Evolutionary conservation across 345 rosid genomes (phyloP).

Genomic region (Noccaea caerulescens): DNA sequence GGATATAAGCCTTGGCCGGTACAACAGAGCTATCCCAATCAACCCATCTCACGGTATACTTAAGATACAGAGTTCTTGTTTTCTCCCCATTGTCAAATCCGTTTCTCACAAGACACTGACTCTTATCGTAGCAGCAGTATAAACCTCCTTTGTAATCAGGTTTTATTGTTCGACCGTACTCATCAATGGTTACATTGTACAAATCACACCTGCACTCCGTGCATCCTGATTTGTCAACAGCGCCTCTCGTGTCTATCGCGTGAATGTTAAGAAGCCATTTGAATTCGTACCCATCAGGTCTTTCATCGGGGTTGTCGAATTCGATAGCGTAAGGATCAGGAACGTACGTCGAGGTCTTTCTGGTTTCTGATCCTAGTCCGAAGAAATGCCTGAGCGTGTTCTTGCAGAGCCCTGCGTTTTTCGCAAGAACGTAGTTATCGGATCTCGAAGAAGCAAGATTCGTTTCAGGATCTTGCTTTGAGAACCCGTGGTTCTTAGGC

Average conservation of each 20-base stretch:
- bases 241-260: slow-evolving; percentile 48
- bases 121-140: slow-evolving; percentile 65
- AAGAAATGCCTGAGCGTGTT: slow-evolving; percentile 53
- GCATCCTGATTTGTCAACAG: too few relatives aligned
- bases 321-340: slow-evolving; percentile 92
- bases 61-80: slow-evolving; percentile 54
- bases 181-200: too few relatives aligned
- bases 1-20: slow-evolving; percentile 68
- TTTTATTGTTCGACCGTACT: too few relatives aligned
- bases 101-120: slow-evolving; percentile 60
- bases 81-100: slow-evolving; percentile 60
- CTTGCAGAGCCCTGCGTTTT: slow-evolving; percentile 76
- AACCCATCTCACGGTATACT: slow-evolving; percentile 71
- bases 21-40: slow-evolving; percentile 66
- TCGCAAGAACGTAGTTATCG: slow-evolving; percentile 39
- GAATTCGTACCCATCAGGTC: slow-evolving; percentile 71
- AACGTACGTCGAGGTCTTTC: slow-evolving; percentile 61
- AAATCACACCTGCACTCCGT: too few relatives aligned
- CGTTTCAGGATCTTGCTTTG: slow-evolving; percentile 10
- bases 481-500: slow-evolving; percentile 34
- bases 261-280: slow-evolving; percentile 80
- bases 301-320: slow-evolving; percentile 63
- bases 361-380: slow-evolving; percentile 89
- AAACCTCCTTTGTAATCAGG: slow-evolving; percentile 12
- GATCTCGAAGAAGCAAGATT: slow-evolving; percentile 23